Percentiles rank a stretch among this genome's conserved stretches.
phyloP scores from a whole-genome alignment of 805 yeast species.

The Lipomyces yamadae region DNA sequence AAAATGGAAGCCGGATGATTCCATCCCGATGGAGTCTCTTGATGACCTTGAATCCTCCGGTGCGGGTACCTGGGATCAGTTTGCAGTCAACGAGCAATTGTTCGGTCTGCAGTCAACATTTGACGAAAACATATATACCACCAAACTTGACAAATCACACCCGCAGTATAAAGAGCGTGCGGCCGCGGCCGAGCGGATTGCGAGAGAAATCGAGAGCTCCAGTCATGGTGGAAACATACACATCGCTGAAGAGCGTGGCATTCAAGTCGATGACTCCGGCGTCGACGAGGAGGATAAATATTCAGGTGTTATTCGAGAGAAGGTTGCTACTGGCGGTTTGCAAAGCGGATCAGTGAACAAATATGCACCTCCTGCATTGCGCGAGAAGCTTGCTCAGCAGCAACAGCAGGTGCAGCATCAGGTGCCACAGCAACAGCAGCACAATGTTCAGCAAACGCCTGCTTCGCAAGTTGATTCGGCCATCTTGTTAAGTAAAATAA shows the following conservation, averaged over 20 bases:
- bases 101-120: slow-evolving; percentile 86
- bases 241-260: slow-evolving; percentile 89
- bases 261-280: slow-evolving; percentile 74
- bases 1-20: slow-evolving; percentile 80
- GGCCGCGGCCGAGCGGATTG: slow-evolving; percentile 74
- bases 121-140: slow-evolving; percentile 87
- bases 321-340: slow-evolving; percentile 14
- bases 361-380: slow-evolving; percentile 27
- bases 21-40: slow-evolving; percentile 42
- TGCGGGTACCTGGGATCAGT: slow-evolving; percentile 81
- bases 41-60: slow-evolving; percentile 44
- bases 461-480: slow-evolving; percentile 35
- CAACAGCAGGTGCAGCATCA: slow-evolving; percentile 17
- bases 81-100: slow-evolving; percentile 83
- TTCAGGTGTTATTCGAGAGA: slow-evolving; percentile 78
- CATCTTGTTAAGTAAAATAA: slow-evolving; percentile 25
- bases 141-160: slow-evolving; percentile 67
- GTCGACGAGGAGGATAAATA: slow-evolving; percentile 95
- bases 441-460: slow-evolving; percentile 27
- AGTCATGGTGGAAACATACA: slow-evolving; percentile 71
- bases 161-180: slow-evolving; percentile 73
- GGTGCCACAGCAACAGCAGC: slow-evolving; percentile 29
- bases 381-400: slow-evolving; percentile 15
- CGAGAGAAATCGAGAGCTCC: slow-evolving; percentile 79
- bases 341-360: slow-evolving; percentile 20